Evolutionary conservation across 345 rosid genomes (phyloP), one percentile per base, ranked within the genome.

Genomic region (Pistacia integerrima): DNA sequence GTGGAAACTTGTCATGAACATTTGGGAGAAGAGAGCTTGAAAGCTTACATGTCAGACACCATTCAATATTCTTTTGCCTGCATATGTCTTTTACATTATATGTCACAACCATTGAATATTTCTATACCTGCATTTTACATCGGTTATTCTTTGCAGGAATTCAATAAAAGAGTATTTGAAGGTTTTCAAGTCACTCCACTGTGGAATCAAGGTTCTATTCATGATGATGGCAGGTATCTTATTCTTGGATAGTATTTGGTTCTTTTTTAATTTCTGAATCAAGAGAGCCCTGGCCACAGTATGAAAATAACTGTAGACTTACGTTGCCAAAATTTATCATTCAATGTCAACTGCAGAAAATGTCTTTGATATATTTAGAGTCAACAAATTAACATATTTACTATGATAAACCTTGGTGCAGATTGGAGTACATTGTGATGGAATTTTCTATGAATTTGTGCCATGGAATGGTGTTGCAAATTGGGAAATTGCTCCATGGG

Each of bases 141-240:
- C 7, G 25, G n/a, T 51, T 61, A 30, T 44, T 41, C 46, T 85
- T 61, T 61, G 61, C 82, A 95, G 99, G 99, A 91, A 62, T 95
- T 95, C 69, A 88, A 85, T 66, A 75, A 57, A 66, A 87, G 88
- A 79, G 97, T 95, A 30, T 79, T 73, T 11, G 90, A 95, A 89
- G 99, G 99, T 58, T 95, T 91, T 81, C 99, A 95, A 88, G 98
- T 86, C 68, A 93, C 84, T 71, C 99, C 99, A 77, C 73, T 90
- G 74, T 95, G 99, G 98, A 85, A 95, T 85, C 98, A 95, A 89
- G 99, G 99, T 76, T 90, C 83, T 80, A 93, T 95, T 79, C 75
- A 83, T 62, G 97, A 93, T 81, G 91, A 89, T 83, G 95, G 93
- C 79, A 86, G 93, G 95, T 89, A 77, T n/a, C 30, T 77, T 73